Evolutionary conservation across 75 land plant genomes (phyloP).

Genomic region (Pseudotsuga menziesii): DNA sequence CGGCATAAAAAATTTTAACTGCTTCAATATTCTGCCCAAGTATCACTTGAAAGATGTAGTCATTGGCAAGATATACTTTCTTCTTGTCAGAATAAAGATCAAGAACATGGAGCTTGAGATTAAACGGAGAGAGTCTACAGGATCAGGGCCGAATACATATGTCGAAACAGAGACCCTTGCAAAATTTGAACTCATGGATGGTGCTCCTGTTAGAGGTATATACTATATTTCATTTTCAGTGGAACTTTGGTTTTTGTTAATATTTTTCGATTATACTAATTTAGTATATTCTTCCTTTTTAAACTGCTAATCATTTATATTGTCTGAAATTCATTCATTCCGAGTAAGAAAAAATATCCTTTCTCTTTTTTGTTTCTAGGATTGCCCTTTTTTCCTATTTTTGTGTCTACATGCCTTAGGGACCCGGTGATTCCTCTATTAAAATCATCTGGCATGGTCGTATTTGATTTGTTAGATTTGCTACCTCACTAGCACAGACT

Average conservation of each 20-base stretch:
- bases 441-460: background rate
- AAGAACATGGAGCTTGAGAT: conserved; percentile 99
- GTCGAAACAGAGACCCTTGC: conserved; percentile 98
- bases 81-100: conserved; percentile 93
- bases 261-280: background rate
- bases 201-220: conserved; percentile 97
- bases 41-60: conserved; percentile 97
- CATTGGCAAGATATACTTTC: conserved; percentile 97
- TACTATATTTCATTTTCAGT: too few relatives aligned
- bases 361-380: background rate
- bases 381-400: too few relatives aligned
- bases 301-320: background rate
- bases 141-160: conserved; percentile 93
- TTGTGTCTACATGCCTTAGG: background rate
- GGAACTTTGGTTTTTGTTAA: too few relatives aligned
- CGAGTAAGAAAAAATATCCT: background rate
- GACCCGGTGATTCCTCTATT: background rate
- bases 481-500: too few relatives aligned
- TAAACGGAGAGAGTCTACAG: conserved; percentile 94
- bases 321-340: background rate
- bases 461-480: too few relatives aligned
- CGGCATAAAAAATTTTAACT: background rate
- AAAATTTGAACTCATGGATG: conserved; percentile 98
- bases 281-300: background rate
- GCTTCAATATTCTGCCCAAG: conserved; percentile 30